phyloP scores from a whole-genome alignment of 805 yeast genomes.

The Wickerhamiella sorbophila region DNA sequence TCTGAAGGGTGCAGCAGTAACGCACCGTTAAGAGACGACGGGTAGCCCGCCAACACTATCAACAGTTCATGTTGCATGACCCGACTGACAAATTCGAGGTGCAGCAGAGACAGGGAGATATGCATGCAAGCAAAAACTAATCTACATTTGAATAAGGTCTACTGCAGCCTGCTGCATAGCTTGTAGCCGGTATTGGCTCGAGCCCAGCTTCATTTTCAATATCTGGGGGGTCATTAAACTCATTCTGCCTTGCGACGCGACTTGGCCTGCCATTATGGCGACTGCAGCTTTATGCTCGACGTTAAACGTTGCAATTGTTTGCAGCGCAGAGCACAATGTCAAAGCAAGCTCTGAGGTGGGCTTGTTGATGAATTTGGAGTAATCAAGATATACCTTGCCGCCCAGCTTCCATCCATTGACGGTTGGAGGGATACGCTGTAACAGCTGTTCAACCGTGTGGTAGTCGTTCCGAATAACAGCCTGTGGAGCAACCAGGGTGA shows the following conservation, averaged over 20 bases:
- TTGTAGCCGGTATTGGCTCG: constrained; percentile 11
- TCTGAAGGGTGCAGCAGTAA: constrained; percentile 14
- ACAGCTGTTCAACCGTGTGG: constrained; percentile 14
- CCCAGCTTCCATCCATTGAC: constrained; percentile 23
- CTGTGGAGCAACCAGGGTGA: constrained; percentile 54
- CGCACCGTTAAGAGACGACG: constrained; percentile 7
- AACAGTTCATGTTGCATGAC: constrained; percentile 19
- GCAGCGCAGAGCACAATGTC: constrained; percentile 1
- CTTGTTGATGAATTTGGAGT: constrained; percentile 7
- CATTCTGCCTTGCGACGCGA: constrained; percentile 12
- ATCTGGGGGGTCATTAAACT: constrained; percentile 4
- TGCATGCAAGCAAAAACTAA: too few relatives aligned
- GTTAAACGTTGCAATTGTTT: constrained; percentile 6
- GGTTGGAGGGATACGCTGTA: constrained; percentile 16
- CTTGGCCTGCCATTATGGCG: constrained; percentile 19
- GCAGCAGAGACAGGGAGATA: too few relatives aligned
- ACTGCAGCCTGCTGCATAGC: constrained; percentile 12
- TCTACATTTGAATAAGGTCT: not conserved
- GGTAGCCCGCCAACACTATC: constrained; percentile 16
- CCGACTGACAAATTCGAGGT: too few relatives aligned
- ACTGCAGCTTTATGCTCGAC: constrained; percentile 17
- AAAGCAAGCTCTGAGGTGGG: constrained; percentile 4
- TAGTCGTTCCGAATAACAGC: constrained; percentile 40
- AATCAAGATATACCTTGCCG: constrained; percentile 27
- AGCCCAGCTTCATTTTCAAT: constrained; percentile 11